Evolutionary conservation across 805 yeast genomes (phyloP).

Genomic region (Peterozyma toletana): DNA sequence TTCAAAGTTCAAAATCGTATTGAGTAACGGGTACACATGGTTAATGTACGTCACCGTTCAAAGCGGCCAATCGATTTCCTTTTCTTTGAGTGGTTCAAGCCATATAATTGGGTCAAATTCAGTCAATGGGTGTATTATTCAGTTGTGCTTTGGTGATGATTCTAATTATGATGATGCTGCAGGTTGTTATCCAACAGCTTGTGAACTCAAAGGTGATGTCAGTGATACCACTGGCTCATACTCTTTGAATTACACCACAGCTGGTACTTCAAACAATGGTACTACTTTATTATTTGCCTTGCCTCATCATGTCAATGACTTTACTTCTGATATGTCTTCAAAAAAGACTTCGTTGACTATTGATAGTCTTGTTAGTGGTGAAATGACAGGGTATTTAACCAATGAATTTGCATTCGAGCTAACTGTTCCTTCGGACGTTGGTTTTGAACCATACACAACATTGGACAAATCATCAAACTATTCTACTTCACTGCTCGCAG

Average conservation of each 20-base stretch:
- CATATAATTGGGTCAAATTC: constrained; percentile 35
- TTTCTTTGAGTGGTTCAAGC: constrained; percentile 16
- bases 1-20: constrained; percentile 46
- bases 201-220: constrained; percentile 33
- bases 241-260: constrained; percentile 31
- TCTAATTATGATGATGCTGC: constrained; percentile 51
- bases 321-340: constrained; percentile 20
- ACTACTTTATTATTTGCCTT: constrained; percentile 39
- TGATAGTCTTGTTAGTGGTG: constrained; percentile 45
- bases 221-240: constrained; percentile 30
- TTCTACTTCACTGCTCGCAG: constrained; percentile 11
- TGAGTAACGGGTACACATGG: constrained; percentile 59
- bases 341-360: constrained; percentile 26
- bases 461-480: constrained; percentile 24
- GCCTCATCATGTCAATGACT: constrained; percentile 41
- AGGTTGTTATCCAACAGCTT: constrained; percentile 50
- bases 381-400: constrained; percentile 36
- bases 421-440: constrained; percentile 30
- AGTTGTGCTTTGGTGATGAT: constrained; percentile 45
- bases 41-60: constrained; percentile 54
- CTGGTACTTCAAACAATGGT: constrained; percentile 40
- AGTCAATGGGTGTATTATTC: constrained; percentile 47
- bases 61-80: constrained; percentile 23
- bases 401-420: constrained; percentile 34
- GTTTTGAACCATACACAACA: constrained; percentile 52